Percentiles rank a stretch among this genome's conserved stretches.
phyloP scores from a whole-genome alignment of 1,139 yeast genomes.

The Debaryomyces coudertii region DNA sequence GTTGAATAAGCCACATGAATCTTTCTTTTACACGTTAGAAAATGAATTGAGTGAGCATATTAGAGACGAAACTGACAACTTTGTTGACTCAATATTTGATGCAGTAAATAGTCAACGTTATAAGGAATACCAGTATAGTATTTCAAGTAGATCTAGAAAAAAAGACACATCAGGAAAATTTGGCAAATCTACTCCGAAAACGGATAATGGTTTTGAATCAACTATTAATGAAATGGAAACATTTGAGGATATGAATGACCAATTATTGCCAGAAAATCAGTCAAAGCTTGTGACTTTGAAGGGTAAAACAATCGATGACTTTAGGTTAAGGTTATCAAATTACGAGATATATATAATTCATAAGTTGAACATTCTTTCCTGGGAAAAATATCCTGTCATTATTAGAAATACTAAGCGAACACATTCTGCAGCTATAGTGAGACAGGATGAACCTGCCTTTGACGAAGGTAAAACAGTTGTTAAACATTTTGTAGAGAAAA shows the following conservation, averaged over 20 bases:
- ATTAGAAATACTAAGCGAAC: conserved; percentile 67
- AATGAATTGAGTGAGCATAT: conserved; percentile 28
- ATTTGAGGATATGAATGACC: not conserved
- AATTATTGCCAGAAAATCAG: not conserved
- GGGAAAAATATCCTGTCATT: conserved; percentile 74
- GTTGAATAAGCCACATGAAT: conserved; percentile 9
- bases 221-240: not conserved
- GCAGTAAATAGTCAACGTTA: conserved; percentile 46
- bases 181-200: not conserved
- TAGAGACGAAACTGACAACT: conserved; percentile 57
- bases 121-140: conserved; percentile 23
- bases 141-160: conserved; percentile 12
- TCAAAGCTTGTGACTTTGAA: conserved; percentile 18
- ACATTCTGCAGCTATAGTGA: conserved; percentile 81
- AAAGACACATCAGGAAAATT: not conserved
- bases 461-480: conserved; percentile 73
- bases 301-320: conserved; percentile 23
- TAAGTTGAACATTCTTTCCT: conserved; percentile 58
- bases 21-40: conserved; percentile 20
- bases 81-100: conserved; percentile 63
- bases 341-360: conserved; percentile 57
- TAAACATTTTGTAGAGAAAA: conserved; percentile 59
- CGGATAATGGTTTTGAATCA: not conserved
- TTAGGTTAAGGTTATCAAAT: conserved; percentile 40
- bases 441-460: conserved; percentile 54